Evolutionary conservation across 129 eudicot genomes (phyloP).

Genomic region (Helichrysum umbraculigerum): DNA sequence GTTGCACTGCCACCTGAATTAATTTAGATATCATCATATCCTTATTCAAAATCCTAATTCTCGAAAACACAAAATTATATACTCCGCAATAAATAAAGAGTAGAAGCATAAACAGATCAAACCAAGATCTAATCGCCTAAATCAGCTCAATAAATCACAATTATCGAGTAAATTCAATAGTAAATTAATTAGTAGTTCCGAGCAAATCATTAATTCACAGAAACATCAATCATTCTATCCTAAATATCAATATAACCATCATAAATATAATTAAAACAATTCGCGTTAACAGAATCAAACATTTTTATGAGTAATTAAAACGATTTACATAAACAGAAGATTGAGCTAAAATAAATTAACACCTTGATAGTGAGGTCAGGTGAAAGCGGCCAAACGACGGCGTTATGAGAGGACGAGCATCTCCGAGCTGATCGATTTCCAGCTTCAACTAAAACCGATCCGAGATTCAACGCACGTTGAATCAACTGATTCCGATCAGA

Average conservation of each 20-base stretch:
- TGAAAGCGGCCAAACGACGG: constrained; percentile 67
- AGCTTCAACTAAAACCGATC: constrained; percentile 58
- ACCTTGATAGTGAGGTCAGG: constrained; percentile 81
- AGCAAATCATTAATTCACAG: neutral
- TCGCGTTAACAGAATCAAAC: neutral
- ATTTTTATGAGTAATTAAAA: neutral
- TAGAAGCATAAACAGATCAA: constrained; percentile 17
- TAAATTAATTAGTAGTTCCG: neutral
- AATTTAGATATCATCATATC: neutral
- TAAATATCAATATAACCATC: neutral
- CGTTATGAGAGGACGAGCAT: constrained; percentile 62
- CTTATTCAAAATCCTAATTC: neutral
- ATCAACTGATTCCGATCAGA: constrained; percentile 52
- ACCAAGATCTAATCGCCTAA: neutral
- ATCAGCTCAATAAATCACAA: neutral
- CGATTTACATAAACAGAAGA: neutral
- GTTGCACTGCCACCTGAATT: neutral
- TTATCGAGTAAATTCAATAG: neutral
- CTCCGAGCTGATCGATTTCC: constrained; percentile 67
- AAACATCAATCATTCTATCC: neutral
- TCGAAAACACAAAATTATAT: neutral
- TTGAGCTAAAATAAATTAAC: neutral
- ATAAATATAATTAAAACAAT: neutral
- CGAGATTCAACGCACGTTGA: constrained; percentile 61
- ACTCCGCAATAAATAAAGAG: neutral